phyloP scores from a whole-genome alignment of 2,329 filamentous ascomycete genomes.

The Colletotrichum cereale region DNA sequence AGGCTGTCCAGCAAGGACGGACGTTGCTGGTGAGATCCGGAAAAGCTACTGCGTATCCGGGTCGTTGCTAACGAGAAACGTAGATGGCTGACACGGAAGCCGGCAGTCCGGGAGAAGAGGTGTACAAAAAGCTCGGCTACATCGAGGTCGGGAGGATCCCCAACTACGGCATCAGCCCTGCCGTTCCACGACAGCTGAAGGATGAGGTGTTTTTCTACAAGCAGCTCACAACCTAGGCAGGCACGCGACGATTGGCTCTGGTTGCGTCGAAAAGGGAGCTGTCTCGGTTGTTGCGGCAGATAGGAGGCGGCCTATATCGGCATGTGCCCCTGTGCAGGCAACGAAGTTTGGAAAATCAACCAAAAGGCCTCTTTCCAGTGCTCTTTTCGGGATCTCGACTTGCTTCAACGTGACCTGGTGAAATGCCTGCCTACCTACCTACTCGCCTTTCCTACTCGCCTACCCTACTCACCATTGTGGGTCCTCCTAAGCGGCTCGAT shows the following conservation, averaged over 20 bases:
- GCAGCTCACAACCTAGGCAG: conserved; percentile 52
- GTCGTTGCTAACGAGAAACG: neutral
- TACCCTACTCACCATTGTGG: neutral
- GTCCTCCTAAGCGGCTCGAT: neutral
- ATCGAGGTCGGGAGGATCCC: conserved; percentile 67
- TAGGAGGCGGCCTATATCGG: conserved; percentile 25
- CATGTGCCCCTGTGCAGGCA: neutral
- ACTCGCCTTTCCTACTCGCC: neutral
- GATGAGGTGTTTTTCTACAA: conserved; percentile 72
- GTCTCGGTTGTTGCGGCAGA: conserved; percentile 23
- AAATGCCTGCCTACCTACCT: neutral
- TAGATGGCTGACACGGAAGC: conserved; percentile 67
- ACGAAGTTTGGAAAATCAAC: conserved; percentile 20
- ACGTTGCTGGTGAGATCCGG: conserved; percentile 63
- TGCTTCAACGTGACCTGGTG: neutral
- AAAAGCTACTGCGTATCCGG: neutral
- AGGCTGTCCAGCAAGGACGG: conserved; percentile 62
- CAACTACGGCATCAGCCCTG: conserved; percentile 63
- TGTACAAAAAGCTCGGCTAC: conserved; percentile 70
- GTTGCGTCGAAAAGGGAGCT: conserved; percentile 14
- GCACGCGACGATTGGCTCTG: neutral
- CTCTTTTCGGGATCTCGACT: neutral
- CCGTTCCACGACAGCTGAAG: conserved; percentile 56
- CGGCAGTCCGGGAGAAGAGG: conserved; percentile 63
- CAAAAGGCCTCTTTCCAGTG: neutral